A percentile compares a stretch with the other conserved stretches of the same genome.
Evolutionary conservation across 192 early-diverging fungal species (phyloP).

Genomic region (Nowakowskiella sp.): DNA sequence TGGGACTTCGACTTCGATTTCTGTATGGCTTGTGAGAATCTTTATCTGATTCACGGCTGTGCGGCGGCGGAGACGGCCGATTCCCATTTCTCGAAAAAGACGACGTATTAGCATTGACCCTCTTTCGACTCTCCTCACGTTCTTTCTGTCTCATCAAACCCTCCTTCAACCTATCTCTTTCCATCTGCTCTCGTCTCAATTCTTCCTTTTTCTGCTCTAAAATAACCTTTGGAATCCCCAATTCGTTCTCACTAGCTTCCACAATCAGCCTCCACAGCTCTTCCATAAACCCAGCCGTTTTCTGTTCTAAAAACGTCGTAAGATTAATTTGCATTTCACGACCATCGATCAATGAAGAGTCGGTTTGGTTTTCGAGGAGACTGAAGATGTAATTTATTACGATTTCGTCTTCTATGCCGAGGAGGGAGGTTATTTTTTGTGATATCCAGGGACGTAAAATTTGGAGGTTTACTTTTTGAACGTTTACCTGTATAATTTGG

Average conservation of each 20-base stretch:
- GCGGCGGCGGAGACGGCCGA: no score
- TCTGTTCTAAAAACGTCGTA: conserved; percentile 85
- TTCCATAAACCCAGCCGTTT: conserved; percentile 70
- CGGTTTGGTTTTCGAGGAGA: conserved; percentile 55
- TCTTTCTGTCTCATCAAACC: neutral
- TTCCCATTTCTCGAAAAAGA: no score
- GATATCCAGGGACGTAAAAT: conserved; percentile 88
- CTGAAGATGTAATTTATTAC: conserved; percentile 78
- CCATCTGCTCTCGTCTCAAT: conserved; percentile 46
- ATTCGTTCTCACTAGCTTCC: conserved; percentile 71
- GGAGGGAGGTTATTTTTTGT: conserved; percentile 54
- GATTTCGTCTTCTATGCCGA: conserved; percentile 93
- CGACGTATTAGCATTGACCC: neutral
- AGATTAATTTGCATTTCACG: conserved; percentile 84
- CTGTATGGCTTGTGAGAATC: no score
- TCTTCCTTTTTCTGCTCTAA: conserved; percentile 83
- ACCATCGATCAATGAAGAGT: neutral
- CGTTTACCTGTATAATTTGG: conserved; percentile 56
- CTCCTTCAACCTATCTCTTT: neutral
- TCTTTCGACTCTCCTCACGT: neutral
- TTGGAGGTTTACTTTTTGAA: conserved; percentile 79
- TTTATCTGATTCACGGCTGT: no score
- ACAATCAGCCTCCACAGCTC: conserved; percentile 85
- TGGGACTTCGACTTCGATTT: no score
- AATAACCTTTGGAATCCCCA: conserved; percentile 80